Base-by-base conservation (phyloP, 2,329 filamentous ascomycete genomes). In the Dactylellina leptospora region DNA sequence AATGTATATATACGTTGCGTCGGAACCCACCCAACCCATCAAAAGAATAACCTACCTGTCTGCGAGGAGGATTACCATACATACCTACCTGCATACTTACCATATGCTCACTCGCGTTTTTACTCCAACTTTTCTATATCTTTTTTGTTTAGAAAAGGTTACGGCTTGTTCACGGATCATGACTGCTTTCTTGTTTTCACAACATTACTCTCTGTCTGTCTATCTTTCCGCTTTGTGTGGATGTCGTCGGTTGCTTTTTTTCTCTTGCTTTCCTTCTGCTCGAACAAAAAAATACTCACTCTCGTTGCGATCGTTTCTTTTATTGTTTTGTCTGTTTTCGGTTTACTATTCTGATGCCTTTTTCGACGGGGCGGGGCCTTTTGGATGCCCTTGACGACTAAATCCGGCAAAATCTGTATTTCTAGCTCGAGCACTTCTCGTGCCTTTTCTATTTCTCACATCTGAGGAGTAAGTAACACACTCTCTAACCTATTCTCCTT, bases 1-100 rank as follows among this genome's bases (percentile, higher is more conserved):
- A 71, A 71, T 71, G 66, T 71, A 71, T 71, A 71, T 70, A 70
- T 47, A 42, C 28, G 44, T 33, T 60, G 30, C 27, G n/a, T 45
- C 16, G 20, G 11, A 20, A 45, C 10, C n/a, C 40, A 45, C 23
- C 45, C 25, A n/a, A n/a, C n/a, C n/a, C n/a, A n/a, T n/a, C 11
- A 48, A 60, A 50, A 30, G 11, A 36, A 47, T 55, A 58, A n/a
- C n/a, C n/a, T n/a, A n/a, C 51, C 61, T 20, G 53, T 40, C 61
- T n/a, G 23, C n/a, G 9, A 33, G 30, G 30, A 13, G 30, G 13
- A 6, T 33, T 6, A 6, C 13, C 13, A 33, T 13, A 33, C 50
- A 33, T 44, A 38, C 45, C 53, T 64, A 36, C 48, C 60, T 55
- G n/a, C n/a, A n/a, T 36, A 53, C 48, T 54, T 16, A 36, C 30